phyloP scores from a whole-genome alignment of 495 filamentous ascomycete genomes.

The Cercophora samala region DNA sequence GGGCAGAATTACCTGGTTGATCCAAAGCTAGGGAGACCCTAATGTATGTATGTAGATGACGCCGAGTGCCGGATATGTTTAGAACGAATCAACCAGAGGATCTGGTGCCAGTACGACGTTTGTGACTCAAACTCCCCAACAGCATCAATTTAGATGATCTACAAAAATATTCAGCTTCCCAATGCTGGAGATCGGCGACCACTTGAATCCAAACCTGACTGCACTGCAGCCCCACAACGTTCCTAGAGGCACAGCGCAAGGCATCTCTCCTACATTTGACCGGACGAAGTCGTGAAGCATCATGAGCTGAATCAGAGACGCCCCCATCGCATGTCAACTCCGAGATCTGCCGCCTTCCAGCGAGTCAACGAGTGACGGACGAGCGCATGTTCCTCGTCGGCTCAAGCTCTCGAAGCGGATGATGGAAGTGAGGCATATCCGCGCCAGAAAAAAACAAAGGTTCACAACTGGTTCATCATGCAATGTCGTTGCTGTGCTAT shows the following conservation, averaged over 20 bases:
- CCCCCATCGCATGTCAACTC: not conserved
- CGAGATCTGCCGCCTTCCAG: not conserved
- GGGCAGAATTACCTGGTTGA: not conserved
- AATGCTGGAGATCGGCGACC: not conserved
- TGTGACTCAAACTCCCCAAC: not conserved
- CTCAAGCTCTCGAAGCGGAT: not conserved
- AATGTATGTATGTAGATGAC: not conserved
- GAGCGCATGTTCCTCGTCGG: not conserved
- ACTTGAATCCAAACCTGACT: not conserved
- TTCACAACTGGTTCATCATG: not conserved
- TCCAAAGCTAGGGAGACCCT: not conserved
- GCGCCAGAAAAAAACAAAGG: conserved; percentile 18
- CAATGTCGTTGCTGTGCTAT: conserved; percentile 13
- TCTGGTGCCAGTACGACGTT: not conserved
- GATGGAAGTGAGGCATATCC: conserved; percentile 21
- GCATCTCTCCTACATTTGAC: no score
- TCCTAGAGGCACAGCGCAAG: not conserved
- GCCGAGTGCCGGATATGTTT: not conserved
- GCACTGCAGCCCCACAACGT: not conserved
- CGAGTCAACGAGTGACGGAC: not conserved
- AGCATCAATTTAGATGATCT: conserved; percentile 1
- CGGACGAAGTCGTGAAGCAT: not conserved
- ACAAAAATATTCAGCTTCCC: not conserved
- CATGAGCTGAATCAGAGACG: not conserved
- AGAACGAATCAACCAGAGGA: not conserved